These are phyloP conservation scores for Goffeauzyma gilvescens DNA, from an alignment of 768 basidiomycete species.

Conservation along the genomic window DNA sequence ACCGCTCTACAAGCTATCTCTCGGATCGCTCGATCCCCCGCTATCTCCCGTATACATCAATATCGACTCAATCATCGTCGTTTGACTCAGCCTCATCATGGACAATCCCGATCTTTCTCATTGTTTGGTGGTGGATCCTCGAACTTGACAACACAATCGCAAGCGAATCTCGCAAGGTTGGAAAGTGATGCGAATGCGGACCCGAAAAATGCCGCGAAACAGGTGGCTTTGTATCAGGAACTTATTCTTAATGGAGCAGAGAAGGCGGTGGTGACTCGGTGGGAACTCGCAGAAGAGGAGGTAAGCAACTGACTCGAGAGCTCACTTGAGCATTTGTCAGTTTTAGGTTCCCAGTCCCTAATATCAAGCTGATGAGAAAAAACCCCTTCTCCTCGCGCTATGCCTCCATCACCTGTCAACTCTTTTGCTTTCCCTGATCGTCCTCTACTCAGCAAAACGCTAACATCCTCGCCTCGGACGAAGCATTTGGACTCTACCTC, in stretches of 20 bases:
- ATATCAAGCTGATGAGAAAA: slow-evolving; percentile 47
- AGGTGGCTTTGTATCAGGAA: slow-evolving; percentile 20
- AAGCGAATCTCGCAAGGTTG: slow-evolving; percentile 17
- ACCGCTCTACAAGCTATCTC: no score
- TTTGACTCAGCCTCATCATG: no score
- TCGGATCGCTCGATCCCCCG: no score
- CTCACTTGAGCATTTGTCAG: slow-evolving; percentile 40
- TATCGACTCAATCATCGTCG: no score
- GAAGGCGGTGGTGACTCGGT: slow-evolving; percentile 14
- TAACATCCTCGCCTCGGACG: slow-evolving; percentile 4
- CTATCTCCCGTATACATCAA: no score
- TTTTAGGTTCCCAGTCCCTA: slow-evolving; percentile 41
- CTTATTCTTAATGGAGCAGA: slow-evolving; percentile 19
- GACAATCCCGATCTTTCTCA: no score
- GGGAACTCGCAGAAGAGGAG: slow-evolving; percentile 1
- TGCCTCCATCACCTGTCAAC: neutral
- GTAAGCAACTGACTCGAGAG: no score
- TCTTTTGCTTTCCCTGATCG: neutral
- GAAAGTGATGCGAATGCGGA: slow-evolving; percentile 19
- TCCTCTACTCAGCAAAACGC: neutral
- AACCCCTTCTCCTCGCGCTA: neutral
- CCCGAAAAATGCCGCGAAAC: slow-evolving; percentile 13
- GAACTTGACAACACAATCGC: slow-evolving; percentile 3
- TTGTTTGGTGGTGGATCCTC: no score
- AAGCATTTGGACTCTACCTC: slow-evolving; percentile 11